Base-by-base conservation (phyloP, 208 protist species). In the Plasmodiophora brassicae region DNA sequence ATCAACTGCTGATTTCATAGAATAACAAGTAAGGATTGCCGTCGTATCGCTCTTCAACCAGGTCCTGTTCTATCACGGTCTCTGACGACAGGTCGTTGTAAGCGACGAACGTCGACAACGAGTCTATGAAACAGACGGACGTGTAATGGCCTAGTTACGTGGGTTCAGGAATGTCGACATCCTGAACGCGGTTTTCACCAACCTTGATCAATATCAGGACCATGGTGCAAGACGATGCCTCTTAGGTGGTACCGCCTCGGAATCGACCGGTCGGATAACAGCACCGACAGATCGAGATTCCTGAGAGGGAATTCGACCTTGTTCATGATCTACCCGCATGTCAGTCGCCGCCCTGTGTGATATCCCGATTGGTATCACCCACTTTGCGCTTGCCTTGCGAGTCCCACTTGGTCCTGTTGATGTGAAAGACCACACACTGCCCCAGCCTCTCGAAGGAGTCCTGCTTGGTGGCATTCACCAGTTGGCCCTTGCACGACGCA, bases 331-430 rank as follows among this genome's bases (percentile, higher is more conserved):
- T 78, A 38, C 20, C 14, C 41, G 20, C 5, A 36, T 44, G 14
- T 57, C 20, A 57, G 50, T 28, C 14, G 25, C 14, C 41, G 65
- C 65, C 41, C 41, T 78, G 14, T 36, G 5, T 78, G n/a, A 78
- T 36, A 78, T 5, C 20, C 10, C 32, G 32, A 78, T 57, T 14
- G 14, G 14, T 28, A 57, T 57, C 20, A 25, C 50, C n/a, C 10
- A 78, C 65, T 38, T 78, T 78, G 10, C 65, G 5, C n/a, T 78
- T 78, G 5, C 65, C 65, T 32, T 78, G 32, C 5, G 65, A 78
- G 41, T 78, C 65, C 65, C 65, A 78, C 41, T 78, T 78, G n/a
- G 65, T 78, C n/a, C 65, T 5, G 41, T 78, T 78, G 65, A 78
- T 78, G n/a, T 78, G 65, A 32, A 78, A 78, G 10, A 78, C 14